Evolutionary conservation across 768 basidiomycete genomes (phyloP), one percentile per base, ranked within the genome.

Genomic region (Russula griseocarnosa): DNA sequence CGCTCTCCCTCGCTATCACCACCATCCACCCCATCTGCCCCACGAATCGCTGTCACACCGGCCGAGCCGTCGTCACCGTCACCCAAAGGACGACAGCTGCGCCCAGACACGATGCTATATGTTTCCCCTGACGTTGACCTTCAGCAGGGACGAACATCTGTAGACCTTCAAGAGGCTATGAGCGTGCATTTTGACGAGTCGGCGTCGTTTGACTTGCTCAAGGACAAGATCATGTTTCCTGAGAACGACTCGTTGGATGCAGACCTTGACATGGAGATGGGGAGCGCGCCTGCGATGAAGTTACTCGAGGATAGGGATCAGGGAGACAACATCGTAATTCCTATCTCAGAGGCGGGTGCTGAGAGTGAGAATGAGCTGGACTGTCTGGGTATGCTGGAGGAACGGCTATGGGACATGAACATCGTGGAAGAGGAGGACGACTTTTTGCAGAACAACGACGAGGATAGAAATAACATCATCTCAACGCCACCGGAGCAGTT

Each of bases 161-260:
- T 67, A 1, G 67, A 69, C 49, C 66, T 69, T 36, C 67, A 69
- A 46, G 50, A 32, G 30, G 54, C 59, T 1, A 36, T 69, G 34
- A 60, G 57, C 28, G 62, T 67, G 46, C 67, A 69, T n/a, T 61
- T 69, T 59, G 59, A 47, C 16, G 67, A 67, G 14, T 47, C 66
- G 24, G 63, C 66, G 20, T 69, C 67, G 20, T 69, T 69, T 34
- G 67, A 69, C n/a, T 10, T 69, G 50, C 46, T 69, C 34, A 67
- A 69, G 55, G 67, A 67, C 28, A 63, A 61, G 24, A 69, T 69
- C 24, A 58, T 46, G 13, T 46, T 68, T 16, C 55, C 60, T 8
- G 67, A 67, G 32, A 56, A 64, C 1, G 67, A 69, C 51, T 63
- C 66, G 20, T 47, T 66, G 26, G 64, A 63, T 28, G 46, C n/a